Conservation (phyloP, 768 basidiomycete species). For the Rhodotorula kratochvilovae region DNA sequence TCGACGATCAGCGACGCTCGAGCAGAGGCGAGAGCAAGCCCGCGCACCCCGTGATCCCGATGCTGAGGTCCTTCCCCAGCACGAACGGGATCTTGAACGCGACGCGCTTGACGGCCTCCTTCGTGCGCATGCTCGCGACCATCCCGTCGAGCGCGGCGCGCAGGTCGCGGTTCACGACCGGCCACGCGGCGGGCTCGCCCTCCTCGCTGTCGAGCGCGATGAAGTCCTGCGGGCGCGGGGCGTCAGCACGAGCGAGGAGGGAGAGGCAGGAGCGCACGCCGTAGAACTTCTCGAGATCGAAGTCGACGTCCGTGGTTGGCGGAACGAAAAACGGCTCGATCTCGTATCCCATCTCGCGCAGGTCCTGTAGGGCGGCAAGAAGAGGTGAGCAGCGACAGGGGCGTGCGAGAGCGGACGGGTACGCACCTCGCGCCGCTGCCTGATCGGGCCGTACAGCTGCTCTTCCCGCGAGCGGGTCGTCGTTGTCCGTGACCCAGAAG, state of each 20-base stretch:
- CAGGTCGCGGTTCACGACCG: slow-evolving; percentile 7
- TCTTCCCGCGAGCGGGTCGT: slow-evolving; percentile 55
- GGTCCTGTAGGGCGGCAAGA: slow-evolving; percentile 57
- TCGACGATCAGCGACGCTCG: neutral
- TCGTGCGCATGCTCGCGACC: slow-evolving; percentile 62
- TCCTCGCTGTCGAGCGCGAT: slow-evolving; percentile 13
- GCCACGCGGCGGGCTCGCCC: neutral
- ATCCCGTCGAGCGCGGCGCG: slow-evolving; percentile 47
- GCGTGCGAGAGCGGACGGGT: neutral
- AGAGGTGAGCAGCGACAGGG: neutral
- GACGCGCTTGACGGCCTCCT: slow-evolving; percentile 75
- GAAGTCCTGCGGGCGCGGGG: neutral
- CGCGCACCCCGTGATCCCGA: slow-evolving; percentile 48
- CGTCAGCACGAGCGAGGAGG: no score
- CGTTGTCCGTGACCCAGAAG: slow-evolving; percentile 87
- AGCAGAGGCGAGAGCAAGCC: neutral
- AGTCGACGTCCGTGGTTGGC: slow-evolving; percentile 58
- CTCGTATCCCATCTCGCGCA: slow-evolving; percentile 69
- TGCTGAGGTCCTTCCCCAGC: slow-evolving; percentile 54
- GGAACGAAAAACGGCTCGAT: slow-evolving; percentile 88
- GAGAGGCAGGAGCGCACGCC: slow-evolving; percentile 45
- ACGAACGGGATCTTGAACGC: slow-evolving; percentile 75
- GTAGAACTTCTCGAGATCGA: slow-evolving; percentile 72
- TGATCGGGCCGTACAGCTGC: slow-evolving; percentile 16
- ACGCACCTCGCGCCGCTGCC: slow-evolving; percentile 15